These are phyloP conservation scores for Gracilaria gracilis DNA, from an alignment of 23 red algal species.

Conservation along the genomic window DNA sequence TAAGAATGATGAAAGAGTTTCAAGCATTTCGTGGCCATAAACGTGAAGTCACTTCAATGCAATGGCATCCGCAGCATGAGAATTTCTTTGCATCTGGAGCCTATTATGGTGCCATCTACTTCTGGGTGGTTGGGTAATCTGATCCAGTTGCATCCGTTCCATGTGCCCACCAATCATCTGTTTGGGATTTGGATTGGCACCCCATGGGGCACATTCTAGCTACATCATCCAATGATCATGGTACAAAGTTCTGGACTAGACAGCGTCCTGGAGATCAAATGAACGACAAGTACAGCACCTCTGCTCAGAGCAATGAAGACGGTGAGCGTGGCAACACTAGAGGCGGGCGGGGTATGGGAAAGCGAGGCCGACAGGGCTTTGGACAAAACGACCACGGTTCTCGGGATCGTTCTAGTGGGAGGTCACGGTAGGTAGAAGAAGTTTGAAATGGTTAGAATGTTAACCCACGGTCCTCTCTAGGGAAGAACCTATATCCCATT, in stretches of 20 bases:
- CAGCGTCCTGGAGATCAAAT: slow-evolving; percentile 72
- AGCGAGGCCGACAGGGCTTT: slow-evolving; percentile 22
- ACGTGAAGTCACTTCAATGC: slow-evolving; percentile 93
- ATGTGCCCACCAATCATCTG: slow-evolving; percentile 87
- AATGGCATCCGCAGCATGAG: slow-evolving; percentile 95
- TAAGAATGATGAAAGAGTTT: slow-evolving; percentile 97
- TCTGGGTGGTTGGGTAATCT: slow-evolving; percentile 83
- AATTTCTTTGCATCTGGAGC: slow-evolving; percentile 92
- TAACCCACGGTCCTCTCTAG: neutral
- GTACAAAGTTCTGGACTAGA: slow-evolving; percentile 94
- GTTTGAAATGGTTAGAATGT: slow-evolving; percentile 22
- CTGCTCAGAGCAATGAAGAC: slow-evolving; percentile 46
- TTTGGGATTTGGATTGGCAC: slow-evolving; percentile 99
- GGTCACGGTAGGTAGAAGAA: neutral
- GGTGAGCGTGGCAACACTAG: slow-evolving; percentile 38
- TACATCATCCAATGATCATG: slow-evolving; percentile 88
- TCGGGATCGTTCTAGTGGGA: slow-evolving; percentile 31
- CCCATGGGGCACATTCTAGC: slow-evolving; percentile 97
- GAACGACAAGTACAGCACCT: slow-evolving; percentile 71
- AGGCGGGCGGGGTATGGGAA: slow-evolving; percentile 1
- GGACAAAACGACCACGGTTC: slow-evolving; percentile 35
- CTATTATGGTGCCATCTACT: slow-evolving; percentile 90
- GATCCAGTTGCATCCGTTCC: slow-evolving; percentile 88
- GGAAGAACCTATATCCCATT: neutral
- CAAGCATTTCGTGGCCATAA: slow-evolving; percentile 92